A percentile compares a stretch with the other conserved stretches of the same genome.
These are phyloP conservation scores for Penicillium lividum DNA, from an alignment of 495 filamentous ascomycete species.

Conservation along the genomic window DNA sequence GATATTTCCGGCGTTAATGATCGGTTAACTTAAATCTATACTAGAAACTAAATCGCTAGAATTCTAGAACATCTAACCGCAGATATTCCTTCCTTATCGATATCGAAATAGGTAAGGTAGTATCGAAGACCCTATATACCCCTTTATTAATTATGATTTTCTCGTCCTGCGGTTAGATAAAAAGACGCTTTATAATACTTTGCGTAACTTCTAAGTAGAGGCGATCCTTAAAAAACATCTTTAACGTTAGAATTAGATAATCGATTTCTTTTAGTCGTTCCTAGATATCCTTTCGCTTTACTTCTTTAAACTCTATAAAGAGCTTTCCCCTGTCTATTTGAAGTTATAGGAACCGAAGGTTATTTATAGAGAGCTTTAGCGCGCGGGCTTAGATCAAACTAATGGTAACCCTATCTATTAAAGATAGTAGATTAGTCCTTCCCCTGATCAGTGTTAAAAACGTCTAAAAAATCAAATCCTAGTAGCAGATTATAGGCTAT, in stretches of 20 bases:
- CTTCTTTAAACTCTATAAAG: background rate
- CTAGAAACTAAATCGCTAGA: slow-evolving; percentile 6
- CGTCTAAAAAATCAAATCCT: slow-evolving; percentile 2
- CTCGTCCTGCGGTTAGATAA: background rate
- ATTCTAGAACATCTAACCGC: slow-evolving; percentile 3
- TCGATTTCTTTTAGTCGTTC: background rate
- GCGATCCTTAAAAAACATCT: no score
- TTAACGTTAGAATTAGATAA: slow-evolving; percentile 9
- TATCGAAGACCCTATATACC: background rate
- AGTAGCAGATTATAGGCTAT: slow-evolving; percentile 7
- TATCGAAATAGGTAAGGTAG: background rate
- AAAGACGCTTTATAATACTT: slow-evolving; percentile 9
- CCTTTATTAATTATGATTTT: background rate
- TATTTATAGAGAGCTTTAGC: background rate
- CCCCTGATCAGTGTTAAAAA: background rate
- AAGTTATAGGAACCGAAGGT: background rate
- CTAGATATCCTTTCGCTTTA: background rate
- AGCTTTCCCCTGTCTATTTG: slow-evolving; percentile 7
- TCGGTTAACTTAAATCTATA: slow-evolving; percentile 4
- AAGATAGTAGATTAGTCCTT: background rate
- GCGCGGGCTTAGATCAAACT: background rate
- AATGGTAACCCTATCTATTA: background rate
- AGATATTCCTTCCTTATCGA: slow-evolving; percentile 3
- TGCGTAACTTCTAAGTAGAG: no score
- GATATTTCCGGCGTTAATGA: background rate